phyloP scores from a whole-genome alignment of 108 stramenopile species.

The Fragilaria crotonensis region DNA sequence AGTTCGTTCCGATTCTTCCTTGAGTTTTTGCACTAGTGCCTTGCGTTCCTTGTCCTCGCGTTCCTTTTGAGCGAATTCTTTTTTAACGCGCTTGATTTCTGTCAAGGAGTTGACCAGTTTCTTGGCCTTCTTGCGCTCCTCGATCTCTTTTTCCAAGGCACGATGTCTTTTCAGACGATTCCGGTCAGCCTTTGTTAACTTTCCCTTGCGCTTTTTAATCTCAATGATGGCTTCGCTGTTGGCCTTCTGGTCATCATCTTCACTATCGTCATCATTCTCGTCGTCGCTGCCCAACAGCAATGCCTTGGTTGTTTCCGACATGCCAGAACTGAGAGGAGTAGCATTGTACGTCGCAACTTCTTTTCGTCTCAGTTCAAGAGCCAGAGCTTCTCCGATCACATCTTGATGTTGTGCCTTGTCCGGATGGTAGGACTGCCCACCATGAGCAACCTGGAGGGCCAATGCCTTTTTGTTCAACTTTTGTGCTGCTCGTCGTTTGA shows the following conservation, averaged over 20 bases:
- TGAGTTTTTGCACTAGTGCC: conserved; percentile 20
- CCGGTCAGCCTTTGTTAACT: conserved; percentile 74
- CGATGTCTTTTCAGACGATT: conserved; percentile 74
- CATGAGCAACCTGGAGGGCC: conserved; percentile 60
- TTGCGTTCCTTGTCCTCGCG: conserved; percentile 12
- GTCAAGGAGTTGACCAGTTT: conserved; percentile 45
- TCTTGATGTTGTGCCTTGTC: conserved; percentile 61
- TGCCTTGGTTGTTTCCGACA: conserved; percentile 62
- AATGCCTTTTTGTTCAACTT: conserved; percentile 21
- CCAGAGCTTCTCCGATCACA: conserved; percentile 58
- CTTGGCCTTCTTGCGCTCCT: conserved; percentile 41
- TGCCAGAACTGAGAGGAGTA: conserved; percentile 47
- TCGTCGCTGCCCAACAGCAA: conserved; percentile 42
- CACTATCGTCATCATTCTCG: conserved; percentile 42
- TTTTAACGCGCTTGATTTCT: conserved; percentile 32
- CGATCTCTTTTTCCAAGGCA: conserved; percentile 32
- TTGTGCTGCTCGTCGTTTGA: background rate
- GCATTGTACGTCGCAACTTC: conserved; percentile 44
- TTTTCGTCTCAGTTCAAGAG: conserved; percentile 65
- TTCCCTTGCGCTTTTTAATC: conserved; percentile 48
- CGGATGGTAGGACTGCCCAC: conserved; percentile 81
- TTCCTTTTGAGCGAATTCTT: conserved; percentile 28
- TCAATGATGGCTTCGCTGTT: conserved; percentile 2
- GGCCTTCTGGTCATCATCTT: conserved; percentile 19
- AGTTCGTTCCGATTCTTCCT: conserved; percentile 27